Percentiles rank a stretch among this genome's conserved stretches.
These are phyloP conservation scores for Colletotrichum plurivorum DNA, from an alignment of 2,329 filamentous ascomycete species.

Conservation along the genomic window DNA sequence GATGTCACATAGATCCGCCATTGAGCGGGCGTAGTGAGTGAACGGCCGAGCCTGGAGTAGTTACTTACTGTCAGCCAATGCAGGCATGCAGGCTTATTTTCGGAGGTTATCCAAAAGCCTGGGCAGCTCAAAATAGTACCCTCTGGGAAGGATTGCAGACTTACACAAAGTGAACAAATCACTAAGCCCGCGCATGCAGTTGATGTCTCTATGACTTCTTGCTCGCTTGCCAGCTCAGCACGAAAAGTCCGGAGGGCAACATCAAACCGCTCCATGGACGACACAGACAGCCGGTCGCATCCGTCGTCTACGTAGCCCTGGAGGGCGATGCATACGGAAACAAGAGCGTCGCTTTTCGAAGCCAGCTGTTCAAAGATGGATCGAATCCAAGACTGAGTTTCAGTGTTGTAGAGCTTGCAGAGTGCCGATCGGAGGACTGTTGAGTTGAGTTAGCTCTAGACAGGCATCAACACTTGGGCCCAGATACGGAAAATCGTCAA, in stretches of 20 bases:
- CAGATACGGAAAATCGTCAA: too few relatives aligned
- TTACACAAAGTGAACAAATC: background rate
- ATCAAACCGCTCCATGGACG: background rate
- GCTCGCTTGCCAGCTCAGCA: background rate
- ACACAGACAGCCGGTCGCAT: background rate
- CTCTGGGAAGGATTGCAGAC: background rate
- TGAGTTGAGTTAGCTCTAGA: background rate
- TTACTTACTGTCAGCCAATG: background rate
- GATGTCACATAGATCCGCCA: background rate
- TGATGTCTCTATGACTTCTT: background rate
- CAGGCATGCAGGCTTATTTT: background rate
- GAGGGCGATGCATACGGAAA: background rate
- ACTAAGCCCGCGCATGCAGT: background rate
- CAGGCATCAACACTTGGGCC: background rate
- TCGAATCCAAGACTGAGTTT: constrained; percentile 7
- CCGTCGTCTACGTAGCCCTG: background rate
- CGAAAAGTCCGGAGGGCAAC: constrained; percentile 2
- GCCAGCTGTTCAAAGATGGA: constrained; percentile 2
- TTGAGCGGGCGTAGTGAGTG: background rate
- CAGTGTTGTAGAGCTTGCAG: background rate
- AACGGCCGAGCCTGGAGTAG: background rate
- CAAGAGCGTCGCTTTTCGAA: background rate
- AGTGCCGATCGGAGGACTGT: constrained; percentile 1
- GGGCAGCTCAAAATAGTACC: background rate
- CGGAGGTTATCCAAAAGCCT: too few relatives aligned